Base-by-base conservation (phyloP, 352 stramenopile genomes). In the Phytopythium cucurbitacearum region DNA sequence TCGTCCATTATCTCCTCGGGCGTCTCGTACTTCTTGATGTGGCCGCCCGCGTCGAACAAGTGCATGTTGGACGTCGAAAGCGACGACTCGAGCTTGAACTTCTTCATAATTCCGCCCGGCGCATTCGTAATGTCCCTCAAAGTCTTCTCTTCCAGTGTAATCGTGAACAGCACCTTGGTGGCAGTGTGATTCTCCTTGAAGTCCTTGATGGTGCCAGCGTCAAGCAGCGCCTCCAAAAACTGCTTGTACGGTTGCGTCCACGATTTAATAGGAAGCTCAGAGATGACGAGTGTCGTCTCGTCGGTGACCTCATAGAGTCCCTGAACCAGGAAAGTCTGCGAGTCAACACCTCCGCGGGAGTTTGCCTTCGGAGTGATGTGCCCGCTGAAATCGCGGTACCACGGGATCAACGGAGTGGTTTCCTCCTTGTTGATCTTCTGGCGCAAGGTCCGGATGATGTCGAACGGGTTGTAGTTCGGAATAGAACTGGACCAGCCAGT, bases 211-310 rank as follows among this genome's bases (percentile, higher is more conserved):
- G 74, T 85, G 12, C 66, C 73, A 0, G 67, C 82, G 34, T 97
- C 91, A 10, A 96, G 67, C 56, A 99, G 78, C 12, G 78, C 84
- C 40, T 98, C 76, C 40, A 99, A 74, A 48, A 91, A 92, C 16
- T 95, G 73, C 71, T 99, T 99, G 79, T 99, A 99, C 21, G 88
- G 74, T 56, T 97, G 90, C 0, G 97, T 99, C 97, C 97, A 99
- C 5, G 70, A 72, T 43, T 97, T 95, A 4, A 99, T 78, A 2
- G 97, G 97, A 35, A 99, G 85, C 57, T 99, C 97, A 3, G 87
- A 97, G 48, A 99, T 97, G 38, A 93, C 70, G n/a, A 99, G 64
- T 8, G 91, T 97, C 45, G 69, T 94, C 5, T 95, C 84, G 49
- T 96, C 84, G 3, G 57, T 72, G 2, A 94, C 74, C 51, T 96